These are phyloP conservation scores for Scutellaria barbata DNA, from an alignment of 257 asterid species.

Conservation along the genomic window DNA sequence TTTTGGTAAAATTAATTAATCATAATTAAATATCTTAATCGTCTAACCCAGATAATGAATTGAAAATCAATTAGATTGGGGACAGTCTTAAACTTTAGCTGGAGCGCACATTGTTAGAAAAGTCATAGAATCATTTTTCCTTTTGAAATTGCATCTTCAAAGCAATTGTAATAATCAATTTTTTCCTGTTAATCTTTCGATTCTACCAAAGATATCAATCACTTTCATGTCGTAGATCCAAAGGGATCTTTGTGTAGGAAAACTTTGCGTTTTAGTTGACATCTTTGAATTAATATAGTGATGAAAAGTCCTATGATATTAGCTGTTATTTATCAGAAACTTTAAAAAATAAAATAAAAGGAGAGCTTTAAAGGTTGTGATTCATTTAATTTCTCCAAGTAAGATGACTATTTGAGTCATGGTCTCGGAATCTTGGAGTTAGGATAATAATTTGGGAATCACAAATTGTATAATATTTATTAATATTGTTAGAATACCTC, in stretches of 20 bases:
- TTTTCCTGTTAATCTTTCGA: constrained; percentile 4
- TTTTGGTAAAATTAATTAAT: neutral
- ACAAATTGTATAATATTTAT: no score
- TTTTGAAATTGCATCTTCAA: constrained; percentile 26
- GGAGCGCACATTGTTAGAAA: constrained; percentile 36
- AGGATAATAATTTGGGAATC: no score
- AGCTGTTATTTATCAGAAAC: neutral
- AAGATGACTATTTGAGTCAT: no score
- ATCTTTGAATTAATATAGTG: constrained; percentile 1
- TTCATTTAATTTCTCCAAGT: no score
- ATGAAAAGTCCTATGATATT: neutral
- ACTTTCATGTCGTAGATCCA: constrained; percentile 31
- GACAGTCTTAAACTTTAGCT: constrained; percentile 35
- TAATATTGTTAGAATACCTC: no score
- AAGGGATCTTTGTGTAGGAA: constrained; percentile 20
- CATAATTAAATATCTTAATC: neutral
- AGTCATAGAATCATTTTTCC: constrained; percentile 37
- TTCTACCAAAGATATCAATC: constrained; percentile 29
- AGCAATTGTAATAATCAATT: constrained; percentile 5
- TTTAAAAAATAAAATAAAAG: neutral
- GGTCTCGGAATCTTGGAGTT: no score
- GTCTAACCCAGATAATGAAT: neutral
- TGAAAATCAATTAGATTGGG: neutral
- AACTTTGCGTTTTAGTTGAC: constrained; percentile 5
- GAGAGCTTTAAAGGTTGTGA: no score